phyloP scores from a whole-genome alignment of 208 protist genomes.

The Leishmania arabica region DNA sequence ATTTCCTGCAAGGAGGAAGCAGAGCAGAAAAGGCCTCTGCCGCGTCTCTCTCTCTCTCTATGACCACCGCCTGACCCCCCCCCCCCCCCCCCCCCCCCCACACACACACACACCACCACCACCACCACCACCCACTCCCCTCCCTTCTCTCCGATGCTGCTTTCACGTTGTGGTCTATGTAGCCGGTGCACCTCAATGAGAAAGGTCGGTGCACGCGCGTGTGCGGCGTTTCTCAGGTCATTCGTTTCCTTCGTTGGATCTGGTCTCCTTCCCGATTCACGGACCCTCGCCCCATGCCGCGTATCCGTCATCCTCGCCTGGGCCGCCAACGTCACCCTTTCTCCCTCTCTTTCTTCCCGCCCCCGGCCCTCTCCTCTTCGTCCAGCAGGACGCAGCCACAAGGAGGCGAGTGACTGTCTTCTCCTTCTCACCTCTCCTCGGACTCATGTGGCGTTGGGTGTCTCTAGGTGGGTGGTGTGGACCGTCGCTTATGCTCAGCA shows the following conservation, averaged over 20 bases:
- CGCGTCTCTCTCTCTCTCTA: background rate
- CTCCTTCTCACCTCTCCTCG: constrained; percentile 2
- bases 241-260: background rate
- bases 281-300: background rate
- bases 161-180: background rate
- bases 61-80: background rate
- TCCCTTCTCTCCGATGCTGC: background rate
- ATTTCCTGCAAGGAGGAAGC: background rate
- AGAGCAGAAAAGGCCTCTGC: background rate
- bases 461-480: constrained; percentile 88
- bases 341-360: background rate
- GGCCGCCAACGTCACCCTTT: background rate
- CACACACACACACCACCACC: no score
- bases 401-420: background rate
- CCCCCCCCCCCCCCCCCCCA: no score
- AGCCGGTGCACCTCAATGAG: background rate
- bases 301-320: background rate
- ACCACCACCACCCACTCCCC: no score
- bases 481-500: constrained; percentile 74
- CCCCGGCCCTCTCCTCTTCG: background rate
- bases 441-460: constrained; percentile 71
- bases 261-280: background rate
- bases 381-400: background rate
- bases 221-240: background rate
- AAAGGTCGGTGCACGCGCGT: background rate